Evolutionary conservation across 495 filamentous ascomycete species (phyloP), one percentile per base, ranked within the genome.

Genomic region (Penicillium salamii): DNA sequence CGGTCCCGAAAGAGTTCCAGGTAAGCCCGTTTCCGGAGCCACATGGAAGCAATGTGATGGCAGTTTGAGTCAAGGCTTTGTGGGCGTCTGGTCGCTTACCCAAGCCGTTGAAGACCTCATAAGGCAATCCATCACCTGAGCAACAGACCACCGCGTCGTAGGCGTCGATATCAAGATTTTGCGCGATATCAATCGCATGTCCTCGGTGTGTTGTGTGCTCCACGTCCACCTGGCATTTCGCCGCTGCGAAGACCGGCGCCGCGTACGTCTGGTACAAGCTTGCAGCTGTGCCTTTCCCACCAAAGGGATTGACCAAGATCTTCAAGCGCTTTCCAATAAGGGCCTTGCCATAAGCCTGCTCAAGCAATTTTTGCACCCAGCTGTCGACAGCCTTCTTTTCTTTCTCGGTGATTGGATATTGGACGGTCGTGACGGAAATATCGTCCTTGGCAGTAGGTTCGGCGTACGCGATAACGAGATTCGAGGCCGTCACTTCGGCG

Each of bases 61-160:
- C 90, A n/a, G 96, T 65, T 56, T 86, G 87, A 4, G 72, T 70
- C 53, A 98, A 65, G 0, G 91, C 93, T 39, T 78, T 79, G 37
- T 78, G 70, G 19, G 89, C 90, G 67, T 97, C 85, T 6, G 72
- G 55, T 37, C 88, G 84, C 64, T 85, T 86, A 13, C 76, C 90
- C 18, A 98, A 62, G 7, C 93, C 93, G 61, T 98, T 97, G 76
- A 96, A 96, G 11, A 96, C 88, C 67, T 98, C 92, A 59, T 96
- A 86, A 0, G 90, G 88, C 14, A 96, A 63, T 9, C 93, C 93
- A 56, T 98, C 93, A 2, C 93, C 93, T 7, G 92, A 97, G 59
- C 91, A 95, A 52, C 88, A 87, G 11, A 93, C 81, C 6, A 96
- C 78, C 5, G 89, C 82, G 69, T 98, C 93, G 59, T 81, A 95